Evolutionary conservation across 169 alveolate species (phyloP).

Genomic region (Plasmodium coatneyi): DNA sequence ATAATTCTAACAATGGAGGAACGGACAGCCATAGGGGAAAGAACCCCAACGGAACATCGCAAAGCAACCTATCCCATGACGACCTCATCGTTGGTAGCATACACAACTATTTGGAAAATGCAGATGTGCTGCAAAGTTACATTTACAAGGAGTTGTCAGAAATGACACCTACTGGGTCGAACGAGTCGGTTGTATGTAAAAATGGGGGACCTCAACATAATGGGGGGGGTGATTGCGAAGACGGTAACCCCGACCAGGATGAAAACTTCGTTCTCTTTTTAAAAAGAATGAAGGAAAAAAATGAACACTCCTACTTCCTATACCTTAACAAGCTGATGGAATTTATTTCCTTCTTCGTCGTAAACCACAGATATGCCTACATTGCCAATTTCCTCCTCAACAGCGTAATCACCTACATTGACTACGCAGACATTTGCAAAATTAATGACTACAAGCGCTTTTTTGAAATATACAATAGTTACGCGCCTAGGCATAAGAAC

Average conservation of each 20-base stretch:
- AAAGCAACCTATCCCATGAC: not conserved
- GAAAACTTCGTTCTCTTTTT: constrained; percentile 70
- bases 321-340: constrained; percentile 69
- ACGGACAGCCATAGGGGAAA: not conserved
- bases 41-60: not conserved
- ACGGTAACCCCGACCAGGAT: constrained; percentile 14
- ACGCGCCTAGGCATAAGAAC: constrained; percentile 65
- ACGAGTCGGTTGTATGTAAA: not conserved
- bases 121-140: constrained; percentile 58
- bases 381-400: constrained; percentile 62
- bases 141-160: constrained; percentile 22
- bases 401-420: constrained; percentile 62
- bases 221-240: not conserved
- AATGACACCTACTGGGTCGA: not conserved
- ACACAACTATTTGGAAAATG: constrained; percentile 56
- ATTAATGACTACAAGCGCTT: constrained; percentile 65
- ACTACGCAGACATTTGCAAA: constrained; percentile 62
- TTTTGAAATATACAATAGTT: constrained; percentile 70
- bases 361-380: constrained; percentile 71
- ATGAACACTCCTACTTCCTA: constrained; percentile 68
- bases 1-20: not conserved
- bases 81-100: constrained; percentile 19
- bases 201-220: not conserved
- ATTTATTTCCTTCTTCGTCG: constrained; percentile 57
- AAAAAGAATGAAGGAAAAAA: constrained; percentile 54